Evolutionary conservation across 73 alveolate genomes (phyloP).

Genomic region (Stentor coeruleus): DNA sequence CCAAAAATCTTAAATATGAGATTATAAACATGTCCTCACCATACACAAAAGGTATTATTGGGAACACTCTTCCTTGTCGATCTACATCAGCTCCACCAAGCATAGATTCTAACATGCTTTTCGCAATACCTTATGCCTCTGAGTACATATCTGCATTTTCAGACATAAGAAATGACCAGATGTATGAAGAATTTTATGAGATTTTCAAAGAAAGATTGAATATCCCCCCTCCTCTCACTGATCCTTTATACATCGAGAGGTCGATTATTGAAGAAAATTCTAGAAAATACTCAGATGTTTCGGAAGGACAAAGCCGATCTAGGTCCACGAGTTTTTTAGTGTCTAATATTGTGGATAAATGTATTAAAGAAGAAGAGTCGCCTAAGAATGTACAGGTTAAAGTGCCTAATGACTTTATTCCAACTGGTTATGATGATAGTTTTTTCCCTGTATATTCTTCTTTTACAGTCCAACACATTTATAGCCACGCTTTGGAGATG

Average conservation of each 20-base stretch:
- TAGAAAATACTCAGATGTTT: not conserved
- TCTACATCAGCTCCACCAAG: constrained; percentile 17
- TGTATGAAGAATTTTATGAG: constrained; percentile 12
- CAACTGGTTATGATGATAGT: not conserved
- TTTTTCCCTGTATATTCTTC: not conserved
- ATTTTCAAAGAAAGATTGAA: not conserved
- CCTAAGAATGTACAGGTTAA: not conserved
- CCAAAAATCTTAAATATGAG: no score
- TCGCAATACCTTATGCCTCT: not conserved
- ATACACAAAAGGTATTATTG: no score
- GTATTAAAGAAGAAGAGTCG: constrained; percentile 18
- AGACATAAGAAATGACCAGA: not conserved
- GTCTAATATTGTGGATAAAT: not conserved
- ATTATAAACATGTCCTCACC: no score
- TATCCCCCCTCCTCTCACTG: constrained; percentile 19
- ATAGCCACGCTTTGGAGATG: constrained; percentile 55
- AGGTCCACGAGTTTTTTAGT: not conserved
- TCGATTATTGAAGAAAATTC: not conserved
- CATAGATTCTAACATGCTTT: not conserved
- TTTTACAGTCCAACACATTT: constrained; percentile 33
- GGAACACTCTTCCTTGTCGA: not conserved
- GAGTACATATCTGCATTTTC: not conserved
- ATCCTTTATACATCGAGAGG: not conserved
- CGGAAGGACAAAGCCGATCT: not conserved
- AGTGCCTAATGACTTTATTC: not conserved